phyloP scores from a whole-genome alignment of 2,329 filamentous ascomycete species.

The Aureobasidium sp. region DNA sequence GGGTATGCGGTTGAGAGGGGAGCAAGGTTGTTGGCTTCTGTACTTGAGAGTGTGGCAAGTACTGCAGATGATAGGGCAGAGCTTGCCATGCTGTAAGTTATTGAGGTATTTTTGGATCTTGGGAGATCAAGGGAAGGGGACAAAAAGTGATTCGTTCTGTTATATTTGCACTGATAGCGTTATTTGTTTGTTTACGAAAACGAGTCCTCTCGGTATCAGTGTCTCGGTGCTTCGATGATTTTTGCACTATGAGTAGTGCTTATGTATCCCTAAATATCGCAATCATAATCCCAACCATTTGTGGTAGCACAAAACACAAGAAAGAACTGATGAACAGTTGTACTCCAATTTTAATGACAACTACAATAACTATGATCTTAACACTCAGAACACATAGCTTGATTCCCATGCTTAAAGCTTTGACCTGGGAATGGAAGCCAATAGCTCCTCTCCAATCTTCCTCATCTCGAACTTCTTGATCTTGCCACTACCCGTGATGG shows the following conservation, averaged over 20 bases:
- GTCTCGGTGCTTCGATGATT: background rate
- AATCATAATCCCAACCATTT: too few relatives aligned
- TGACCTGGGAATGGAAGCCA: conserved; percentile 5
- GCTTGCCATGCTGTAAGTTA: conserved; percentile 20
- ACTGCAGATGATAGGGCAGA: conserved; percentile 14
- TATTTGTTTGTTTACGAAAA: background rate
- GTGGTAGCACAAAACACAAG: too few relatives aligned
- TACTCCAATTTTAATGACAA: background rate
- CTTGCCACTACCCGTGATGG: conserved; percentile 40
- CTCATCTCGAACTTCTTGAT: conserved; percentile 37
- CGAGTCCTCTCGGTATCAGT: too few relatives aligned
- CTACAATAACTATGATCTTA: background rate
- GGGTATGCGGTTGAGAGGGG: conserved; percentile 21
- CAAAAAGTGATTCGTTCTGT: too few relatives aligned
- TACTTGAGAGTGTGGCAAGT: conserved; percentile 15
- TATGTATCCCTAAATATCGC: too few relatives aligned
- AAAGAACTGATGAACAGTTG: background rate
- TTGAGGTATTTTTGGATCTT: too few relatives aligned
- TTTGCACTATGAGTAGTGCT: too few relatives aligned
- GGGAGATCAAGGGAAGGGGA: background rate
- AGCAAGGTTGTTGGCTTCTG: conserved; percentile 17
- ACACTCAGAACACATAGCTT: background rate
- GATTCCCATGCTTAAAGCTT: background rate
- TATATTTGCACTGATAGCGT: background rate
- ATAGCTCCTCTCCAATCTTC: conserved; percentile 17